These are phyloP conservation scores for Suaeda aralocaspica DNA, from an alignment of 148 eudicot genomes.

Conservation along the genomic window DNA sequence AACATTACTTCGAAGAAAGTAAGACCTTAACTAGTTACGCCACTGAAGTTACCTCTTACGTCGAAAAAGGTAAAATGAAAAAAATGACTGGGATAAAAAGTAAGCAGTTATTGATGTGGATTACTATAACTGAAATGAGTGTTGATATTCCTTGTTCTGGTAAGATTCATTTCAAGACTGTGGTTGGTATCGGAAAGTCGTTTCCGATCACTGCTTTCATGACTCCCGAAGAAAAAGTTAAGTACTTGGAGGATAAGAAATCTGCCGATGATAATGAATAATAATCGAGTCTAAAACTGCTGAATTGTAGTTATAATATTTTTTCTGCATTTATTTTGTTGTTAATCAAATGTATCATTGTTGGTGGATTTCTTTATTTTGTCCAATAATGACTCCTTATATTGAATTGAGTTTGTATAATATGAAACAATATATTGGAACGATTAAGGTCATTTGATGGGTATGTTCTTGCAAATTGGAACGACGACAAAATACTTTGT, in stretches of 20 bases:
- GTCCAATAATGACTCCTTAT: too few species aligned
- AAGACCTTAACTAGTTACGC: conserved; percentile 63
- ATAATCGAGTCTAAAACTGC: too few species aligned
- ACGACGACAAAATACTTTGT: too few species aligned
- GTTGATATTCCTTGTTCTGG: conserved; percentile 34
- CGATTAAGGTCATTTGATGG: too few species aligned
- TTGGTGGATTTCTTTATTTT: too few species aligned
- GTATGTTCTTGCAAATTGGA: too few species aligned
- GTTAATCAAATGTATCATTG: too few species aligned
- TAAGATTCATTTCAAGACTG: conserved; percentile 63
- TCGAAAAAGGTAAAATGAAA: conserved; percentile 69
- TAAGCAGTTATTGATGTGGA: conserved; percentile 72
- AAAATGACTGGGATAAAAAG: conserved; percentile 82
- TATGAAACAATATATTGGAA: too few species aligned
- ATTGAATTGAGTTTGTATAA: too few species aligned
- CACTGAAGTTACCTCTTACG: conserved; percentile 61
- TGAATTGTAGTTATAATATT: too few species aligned
- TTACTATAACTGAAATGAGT: conserved; percentile 73
- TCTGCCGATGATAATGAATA: background rate
- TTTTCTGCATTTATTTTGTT: too few species aligned
- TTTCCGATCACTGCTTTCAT: conserved; percentile 64
- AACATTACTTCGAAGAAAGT: conserved; percentile 56
- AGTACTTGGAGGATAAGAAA: conserved; percentile 29
- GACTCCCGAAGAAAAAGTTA: conserved; percentile 58
- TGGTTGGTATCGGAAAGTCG: conserved; percentile 61